These are phyloP conservation scores for Tylopilus plumbeoviolaceoides DNA, from an alignment of 768 basidiomycete genomes.

Conservation along the genomic window DNA sequence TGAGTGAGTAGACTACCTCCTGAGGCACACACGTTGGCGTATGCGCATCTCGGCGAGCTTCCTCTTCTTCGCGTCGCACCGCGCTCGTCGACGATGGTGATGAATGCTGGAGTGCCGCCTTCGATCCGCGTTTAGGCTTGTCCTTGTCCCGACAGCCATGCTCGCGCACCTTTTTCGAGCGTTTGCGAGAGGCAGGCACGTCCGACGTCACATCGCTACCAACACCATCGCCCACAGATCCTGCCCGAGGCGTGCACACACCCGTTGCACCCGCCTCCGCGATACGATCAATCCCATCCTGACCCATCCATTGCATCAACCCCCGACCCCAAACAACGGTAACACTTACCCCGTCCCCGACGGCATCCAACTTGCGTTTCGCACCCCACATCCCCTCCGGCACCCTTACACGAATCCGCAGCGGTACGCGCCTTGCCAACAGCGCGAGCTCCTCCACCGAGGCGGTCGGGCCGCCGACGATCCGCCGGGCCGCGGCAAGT, in stretches of 20 bases:
- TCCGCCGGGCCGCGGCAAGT: neutral
- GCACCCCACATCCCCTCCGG: slow-evolving; percentile 1
- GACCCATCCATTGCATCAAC: too few species aligned
- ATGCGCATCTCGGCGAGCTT: neutral
- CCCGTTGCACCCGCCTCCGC: too few species aligned
- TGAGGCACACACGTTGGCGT: neutral
- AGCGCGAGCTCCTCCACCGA: slow-evolving; percentile 13
- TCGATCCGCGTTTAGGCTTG: neutral
- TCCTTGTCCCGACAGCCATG: neutral
- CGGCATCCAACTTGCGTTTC: slow-evolving; percentile 17
- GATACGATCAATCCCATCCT: too few species aligned
- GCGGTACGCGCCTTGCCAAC: slow-evolving; percentile 15
- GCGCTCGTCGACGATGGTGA: neutral
- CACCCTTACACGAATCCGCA: slow-evolving; percentile 8
- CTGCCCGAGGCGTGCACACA: too few species aligned
- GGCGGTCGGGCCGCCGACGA: slow-evolving; percentile 17
- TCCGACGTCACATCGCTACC: too few species aligned
- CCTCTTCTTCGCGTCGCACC: neutral
- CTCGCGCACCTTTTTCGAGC: neutral
- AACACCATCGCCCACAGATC: too few species aligned
- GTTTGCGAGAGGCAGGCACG: neutral
- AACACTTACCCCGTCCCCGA: neutral
- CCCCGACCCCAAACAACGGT: neutral
- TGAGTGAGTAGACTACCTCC: too few species aligned
- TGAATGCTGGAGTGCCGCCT: neutral